These are phyloP conservation scores for Mariannaea sp. DNA, from an alignment of 2,329 filamentous ascomycete genomes.

Conservation along the genomic window DNA sequence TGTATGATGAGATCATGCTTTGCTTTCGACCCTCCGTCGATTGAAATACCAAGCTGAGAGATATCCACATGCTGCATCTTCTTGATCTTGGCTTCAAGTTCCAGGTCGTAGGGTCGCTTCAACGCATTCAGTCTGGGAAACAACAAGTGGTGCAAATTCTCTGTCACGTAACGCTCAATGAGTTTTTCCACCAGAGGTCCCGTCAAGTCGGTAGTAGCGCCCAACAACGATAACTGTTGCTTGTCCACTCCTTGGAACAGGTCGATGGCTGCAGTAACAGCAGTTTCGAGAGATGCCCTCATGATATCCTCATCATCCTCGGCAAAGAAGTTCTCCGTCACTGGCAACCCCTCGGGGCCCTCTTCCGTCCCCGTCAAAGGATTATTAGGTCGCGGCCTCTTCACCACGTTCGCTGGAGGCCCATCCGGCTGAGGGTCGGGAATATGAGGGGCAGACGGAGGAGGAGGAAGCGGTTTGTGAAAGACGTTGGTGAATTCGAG, in stretches of 20 bases:
- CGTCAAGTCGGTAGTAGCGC: slow-evolving; percentile 90
- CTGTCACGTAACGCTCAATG: slow-evolving; percentile 92
- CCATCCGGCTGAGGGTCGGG: slow-evolving; percentile 63
- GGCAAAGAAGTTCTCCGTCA: slow-evolving; percentile 70
- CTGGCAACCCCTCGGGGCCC: slow-evolving; percentile 47
- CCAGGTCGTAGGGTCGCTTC: slow-evolving; percentile 79
- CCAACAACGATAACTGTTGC: slow-evolving; percentile 88
- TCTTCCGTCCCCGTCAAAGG: slow-evolving; percentile 42
- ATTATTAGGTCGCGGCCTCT: slow-evolving; percentile 59
- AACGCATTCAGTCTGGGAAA: slow-evolving; percentile 82
- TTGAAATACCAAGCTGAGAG: slow-evolving; percentile 87
- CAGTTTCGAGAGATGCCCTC: slow-evolving; percentile 85
- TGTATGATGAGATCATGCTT: slow-evolving; percentile 82
- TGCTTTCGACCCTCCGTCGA: slow-evolving; percentile 76
- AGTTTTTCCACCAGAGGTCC: slow-evolving; percentile 89
- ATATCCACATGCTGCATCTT: slow-evolving; percentile 95
- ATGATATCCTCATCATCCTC: slow-evolving; percentile 93
- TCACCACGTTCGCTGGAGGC: slow-evolving; percentile 59
- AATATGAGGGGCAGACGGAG: slow-evolving; percentile 65
- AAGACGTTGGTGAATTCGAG: slow-evolving; percentile 86
- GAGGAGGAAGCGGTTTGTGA: slow-evolving; percentile 80
- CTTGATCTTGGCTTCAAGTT: slow-evolving; percentile 85
- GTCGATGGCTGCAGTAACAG: slow-evolving; percentile 91
- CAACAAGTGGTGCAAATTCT: slow-evolving; percentile 88
- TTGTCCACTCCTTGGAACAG: slow-evolving; percentile 96